Evolutionary conservation across 495 filamentous ascomycete species (phyloP), one percentile per base, ranked within the genome.

Genomic region (Aspergillus affinis): DNA sequence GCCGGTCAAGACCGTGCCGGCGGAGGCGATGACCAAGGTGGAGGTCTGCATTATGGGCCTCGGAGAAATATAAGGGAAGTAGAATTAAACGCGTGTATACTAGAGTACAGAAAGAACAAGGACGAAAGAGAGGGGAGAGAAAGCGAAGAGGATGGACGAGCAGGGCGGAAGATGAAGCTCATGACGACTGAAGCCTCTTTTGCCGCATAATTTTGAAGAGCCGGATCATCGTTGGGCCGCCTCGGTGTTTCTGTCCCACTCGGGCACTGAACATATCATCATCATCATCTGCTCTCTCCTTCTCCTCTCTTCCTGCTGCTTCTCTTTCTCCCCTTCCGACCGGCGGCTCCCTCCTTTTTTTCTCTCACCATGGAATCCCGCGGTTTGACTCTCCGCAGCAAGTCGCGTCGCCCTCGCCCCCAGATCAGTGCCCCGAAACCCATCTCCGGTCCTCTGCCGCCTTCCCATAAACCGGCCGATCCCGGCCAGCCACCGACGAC

Each of bases 321-420:
- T 49, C 32, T 50, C 49, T 48, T 48, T 6, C 20, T n/a, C 8
- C 13, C 6, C 47, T 13, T 23, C 36, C 36, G 36, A 41, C 36
- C 36, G 36, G 36, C 36, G 15, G 36, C 12, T 15, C 13, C 32
- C 6, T 27, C 49, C 52, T 26, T 45, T 51, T 51, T 27, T 18
- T 54, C 19, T 49, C 60, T 52, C 53, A 72, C 15, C 50, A 78
- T 78, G 78, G 76, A 79, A 72, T 69, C 85, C 69, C 90, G 90
- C 72, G 89, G 87, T 21, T 81, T 97, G 66, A 97, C 93, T 49
- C 86, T 98, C 58, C 87, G 94, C 57, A 96, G 88, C 68, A 96
- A 94, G 79, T 84, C 90, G 66, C 89, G 91, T 56, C 83, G 82
- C 17, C 67, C 70, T 52, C 84, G 86, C 9, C 87, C 89, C 51